Conservation (phyloP, 148 eudicot genomes). For the Oxyria digyna region DNA sequence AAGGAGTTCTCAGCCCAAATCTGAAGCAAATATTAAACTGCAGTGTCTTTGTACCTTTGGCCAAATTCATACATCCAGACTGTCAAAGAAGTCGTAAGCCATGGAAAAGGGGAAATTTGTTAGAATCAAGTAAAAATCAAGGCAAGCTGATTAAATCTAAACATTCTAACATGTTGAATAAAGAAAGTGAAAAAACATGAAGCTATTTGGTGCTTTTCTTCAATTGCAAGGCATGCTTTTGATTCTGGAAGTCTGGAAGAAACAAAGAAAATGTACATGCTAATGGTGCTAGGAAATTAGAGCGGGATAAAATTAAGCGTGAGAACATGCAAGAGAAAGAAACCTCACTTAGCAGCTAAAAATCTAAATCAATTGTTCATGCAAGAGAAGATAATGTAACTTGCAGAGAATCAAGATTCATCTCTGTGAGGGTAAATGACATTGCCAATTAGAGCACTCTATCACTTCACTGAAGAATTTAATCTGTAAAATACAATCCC, state of each 20-base stretch:
- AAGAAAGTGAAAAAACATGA: not conserved
- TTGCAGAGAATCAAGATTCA: not conserved
- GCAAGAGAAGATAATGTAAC: not conserved
- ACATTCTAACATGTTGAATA: not conserved
- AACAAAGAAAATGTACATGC: not conserved
- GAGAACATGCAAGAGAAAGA: not conserved
- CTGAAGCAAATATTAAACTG: constrained; percentile 19
- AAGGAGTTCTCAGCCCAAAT: constrained; percentile 20
- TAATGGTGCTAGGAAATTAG: not conserved
- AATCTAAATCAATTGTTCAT: not conserved
- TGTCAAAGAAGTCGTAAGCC: constrained; percentile 17
- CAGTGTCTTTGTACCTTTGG: constrained; percentile 14
- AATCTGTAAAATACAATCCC: not conserved
- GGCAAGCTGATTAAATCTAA: not conserved
- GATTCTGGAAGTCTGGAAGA: not conserved
- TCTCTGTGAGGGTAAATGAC: not conserved
- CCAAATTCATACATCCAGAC: constrained; percentile 39
- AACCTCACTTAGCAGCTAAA: not conserved
- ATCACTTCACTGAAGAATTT: not conserved
- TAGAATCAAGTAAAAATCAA: constrained; percentile 11
- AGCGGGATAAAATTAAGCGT: not conserved
- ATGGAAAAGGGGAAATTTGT: constrained; percentile 18
- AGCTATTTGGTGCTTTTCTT: constrained; percentile 1
- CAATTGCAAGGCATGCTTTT: constrained; percentile 6
- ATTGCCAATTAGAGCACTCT: not conserved